Percentiles rank a stretch among this genome's conserved stretches.
These are phyloP conservation scores for Apophysomyces variabilis DNA, from an alignment of 371 early-diverging fungal species.

Conservation along the genomic window DNA sequence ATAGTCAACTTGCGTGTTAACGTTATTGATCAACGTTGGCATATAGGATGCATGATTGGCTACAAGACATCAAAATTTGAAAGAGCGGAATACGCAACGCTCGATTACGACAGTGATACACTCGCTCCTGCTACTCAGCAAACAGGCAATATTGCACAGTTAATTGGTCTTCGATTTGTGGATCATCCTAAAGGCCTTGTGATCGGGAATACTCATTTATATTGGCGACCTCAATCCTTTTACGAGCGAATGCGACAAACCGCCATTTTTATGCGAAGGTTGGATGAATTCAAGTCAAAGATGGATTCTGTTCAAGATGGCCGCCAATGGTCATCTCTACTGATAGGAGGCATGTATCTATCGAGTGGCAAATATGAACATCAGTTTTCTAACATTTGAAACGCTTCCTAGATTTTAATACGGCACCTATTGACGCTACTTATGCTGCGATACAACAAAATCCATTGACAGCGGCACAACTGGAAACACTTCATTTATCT, in stretches of 20 bases:
- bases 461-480: slow-evolving; percentile 21
- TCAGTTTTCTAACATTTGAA: not conserved
- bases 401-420: slow-evolving; percentile 52
- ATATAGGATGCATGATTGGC: slow-evolving; percentile 38
- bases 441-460: slow-evolving; percentile 29
- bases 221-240: slow-evolving; percentile 63
- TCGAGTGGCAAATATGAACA: not conserved
- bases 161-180: slow-evolving; percentile 30
- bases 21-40: not conserved
- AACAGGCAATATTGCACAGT: slow-evolving; percentile 59
- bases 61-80: slow-evolving; percentile 39
- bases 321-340: slow-evolving; percentile 30
- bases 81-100: slow-evolving; percentile 32
- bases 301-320: not conserved
- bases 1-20: not conserved
- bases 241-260: slow-evolving; percentile 63
- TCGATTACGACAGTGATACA: slow-evolving; percentile 54
- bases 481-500: slow-evolving; percentile 31
- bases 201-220: slow-evolving; percentile 52
- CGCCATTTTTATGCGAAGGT: slow-evolving; percentile 30
- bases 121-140: slow-evolving; percentile 47
- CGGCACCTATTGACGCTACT: slow-evolving; percentile 56
- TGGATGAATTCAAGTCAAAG: slow-evolving; percentile 26
- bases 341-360: slow-evolving; percentile 31
- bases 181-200: slow-evolving; percentile 27